Conservation (phyloP, 2,329 filamentous ascomycete genomes). For the Pseudopyrenochaeta lycopersici region DNA sequence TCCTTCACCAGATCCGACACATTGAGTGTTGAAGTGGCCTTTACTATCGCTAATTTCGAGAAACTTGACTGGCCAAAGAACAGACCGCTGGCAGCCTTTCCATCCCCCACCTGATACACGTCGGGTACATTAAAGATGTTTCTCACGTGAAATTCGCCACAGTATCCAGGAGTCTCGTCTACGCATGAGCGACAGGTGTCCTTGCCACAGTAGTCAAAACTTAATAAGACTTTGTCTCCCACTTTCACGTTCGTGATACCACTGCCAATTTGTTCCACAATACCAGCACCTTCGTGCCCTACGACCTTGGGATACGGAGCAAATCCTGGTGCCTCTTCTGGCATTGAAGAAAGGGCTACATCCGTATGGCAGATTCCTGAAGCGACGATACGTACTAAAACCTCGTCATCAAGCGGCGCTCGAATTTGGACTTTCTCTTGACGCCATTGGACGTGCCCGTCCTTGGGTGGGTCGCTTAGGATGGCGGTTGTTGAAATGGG, state of each 20-base stretch:
- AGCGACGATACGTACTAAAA: conserved; percentile 63
- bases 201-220: conserved; percentile 59
- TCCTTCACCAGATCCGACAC: conserved; percentile 48
- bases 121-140: conserved; percentile 52
- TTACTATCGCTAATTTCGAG: conserved; percentile 51
- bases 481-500: conserved; percentile 42
- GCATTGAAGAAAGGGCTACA: conserved; percentile 55
- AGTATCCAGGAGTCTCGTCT: conserved; percentile 58
- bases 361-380: conserved; percentile 67
- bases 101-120: conserved; percentile 31
- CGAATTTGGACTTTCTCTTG: conserved; percentile 50
- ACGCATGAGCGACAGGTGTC: conserved; percentile 58
- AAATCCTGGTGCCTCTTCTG: conserved; percentile 39
- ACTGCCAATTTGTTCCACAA: conserved; percentile 57
- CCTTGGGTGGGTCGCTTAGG: conserved; percentile 48
- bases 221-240: conserved; percentile 59
- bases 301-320: conserved; percentile 58
- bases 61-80: conserved; percentile 63
- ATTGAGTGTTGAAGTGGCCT: conserved; percentile 54
- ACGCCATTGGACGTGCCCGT: conserved; percentile 49
- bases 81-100: conserved; percentile 39
- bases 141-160: conserved; percentile 56
- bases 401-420: conserved; percentile 55
- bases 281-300: conserved; percentile 65
- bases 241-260: conserved; percentile 52